Evolutionary conservation across 345 rosid species (phyloP).

Genomic region (Mercurialis annua): DNA sequence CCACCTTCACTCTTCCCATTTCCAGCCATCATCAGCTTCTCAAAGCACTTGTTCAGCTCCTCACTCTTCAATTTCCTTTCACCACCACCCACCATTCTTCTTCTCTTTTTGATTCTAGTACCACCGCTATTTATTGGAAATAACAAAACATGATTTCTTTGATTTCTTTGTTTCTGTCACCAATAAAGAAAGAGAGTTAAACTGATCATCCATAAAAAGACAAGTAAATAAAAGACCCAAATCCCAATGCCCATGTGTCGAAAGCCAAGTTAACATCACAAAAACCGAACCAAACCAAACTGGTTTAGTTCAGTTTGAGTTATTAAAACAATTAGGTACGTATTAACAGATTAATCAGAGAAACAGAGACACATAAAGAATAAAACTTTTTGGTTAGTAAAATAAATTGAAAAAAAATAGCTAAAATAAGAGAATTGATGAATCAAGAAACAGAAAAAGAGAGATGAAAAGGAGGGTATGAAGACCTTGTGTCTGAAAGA

Average conservation of each 20-base stretch:
- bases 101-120: too few species aligned
- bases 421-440: too few species aligned
- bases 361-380: too few species aligned
- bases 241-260: constrained; percentile 6
- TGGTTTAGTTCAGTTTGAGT: too few species aligned
- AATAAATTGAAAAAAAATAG: too few species aligned
- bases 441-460: too few species aligned
- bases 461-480: not conserved
- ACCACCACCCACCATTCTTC: constrained; percentile 24
- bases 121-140: not conserved
- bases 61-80: constrained; percentile 31
- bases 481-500: not conserved
- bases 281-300: too few species aligned
- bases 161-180: constrained; percentile 38
- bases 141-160: constrained; percentile 14
- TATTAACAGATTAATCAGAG: not conserved
- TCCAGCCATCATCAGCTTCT: constrained; percentile 50
- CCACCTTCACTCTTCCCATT: constrained; percentile 31
- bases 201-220: not conserved
- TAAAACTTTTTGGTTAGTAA: too few species aligned
- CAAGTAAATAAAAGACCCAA: not conserved
- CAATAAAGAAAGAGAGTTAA: constrained; percentile 6
- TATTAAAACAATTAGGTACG: too few species aligned
- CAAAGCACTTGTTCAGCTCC: constrained; percentile 60
- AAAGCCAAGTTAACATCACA: too few species aligned